Evolutionary conservation across 1,284 basidiomycete species (phyloP).

Genomic region (Tylopilus sp.): DNA sequence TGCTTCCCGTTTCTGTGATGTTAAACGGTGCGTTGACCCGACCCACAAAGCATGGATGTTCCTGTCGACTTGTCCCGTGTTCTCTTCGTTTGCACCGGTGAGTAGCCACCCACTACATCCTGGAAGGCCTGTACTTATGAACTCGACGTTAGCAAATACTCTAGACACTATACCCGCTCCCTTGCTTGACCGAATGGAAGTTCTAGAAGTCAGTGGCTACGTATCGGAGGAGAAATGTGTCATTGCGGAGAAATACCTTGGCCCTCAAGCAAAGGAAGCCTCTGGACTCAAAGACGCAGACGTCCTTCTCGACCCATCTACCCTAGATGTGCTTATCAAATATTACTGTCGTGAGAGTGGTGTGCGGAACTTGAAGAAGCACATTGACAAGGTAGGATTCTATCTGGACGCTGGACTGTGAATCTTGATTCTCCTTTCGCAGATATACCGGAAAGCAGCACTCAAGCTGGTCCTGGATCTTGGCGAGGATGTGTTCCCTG

Average conservation of each 20-base stretch:
- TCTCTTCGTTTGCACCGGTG: conserved; percentile 93
- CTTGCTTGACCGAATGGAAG: conserved; percentile 95
- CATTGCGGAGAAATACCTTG: conserved; percentile 90
- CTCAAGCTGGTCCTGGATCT: conserved; percentile 90
- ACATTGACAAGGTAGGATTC: conserved; percentile 81
- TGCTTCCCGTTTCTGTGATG: not conserved
- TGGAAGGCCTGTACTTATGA: not conserved
- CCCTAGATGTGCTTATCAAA: conserved; percentile 90
- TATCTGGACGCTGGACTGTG: not conserved
- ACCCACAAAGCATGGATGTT: conserved; percentile 77
- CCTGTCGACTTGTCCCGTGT: conserved; percentile 96
- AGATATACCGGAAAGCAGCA: conserved; percentile 98
- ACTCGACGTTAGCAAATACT: conserved; percentile 60
- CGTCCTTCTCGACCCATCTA: conserved; percentile 70
- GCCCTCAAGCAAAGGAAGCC: conserved; percentile 91
- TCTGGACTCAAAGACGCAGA: conserved; percentile 84
- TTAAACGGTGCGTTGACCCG: conserved; percentile 8
- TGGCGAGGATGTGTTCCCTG: conserved; percentile 85
- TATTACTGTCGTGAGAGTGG: conserved; percentile 98
- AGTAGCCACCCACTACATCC: not conserved
- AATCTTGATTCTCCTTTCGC: conserved; percentile 10
- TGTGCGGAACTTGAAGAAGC: conserved; percentile 91
- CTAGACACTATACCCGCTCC: conserved; percentile 97
- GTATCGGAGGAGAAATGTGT: conserved; percentile 95
- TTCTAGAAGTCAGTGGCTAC: conserved; percentile 95